Evolutionary conservation across 257 asterid genomes (phyloP).

Genomic region (Cordia subcordata): DNA sequence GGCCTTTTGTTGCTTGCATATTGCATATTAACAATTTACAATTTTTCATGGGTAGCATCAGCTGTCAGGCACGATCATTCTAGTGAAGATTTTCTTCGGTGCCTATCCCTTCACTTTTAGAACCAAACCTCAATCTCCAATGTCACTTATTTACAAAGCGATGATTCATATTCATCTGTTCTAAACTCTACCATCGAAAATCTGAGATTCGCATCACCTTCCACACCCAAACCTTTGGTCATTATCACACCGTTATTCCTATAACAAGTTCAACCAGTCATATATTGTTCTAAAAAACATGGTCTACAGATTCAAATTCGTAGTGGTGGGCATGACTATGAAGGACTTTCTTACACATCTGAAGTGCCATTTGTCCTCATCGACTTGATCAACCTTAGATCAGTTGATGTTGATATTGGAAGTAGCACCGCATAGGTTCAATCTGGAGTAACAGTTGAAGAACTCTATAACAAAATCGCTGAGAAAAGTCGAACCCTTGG

Average conservation of each 20-base stretch:
- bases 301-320: slow-evolving; percentile 29
- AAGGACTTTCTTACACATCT: slow-evolving; percentile 36
- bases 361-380: slow-evolving; percentile 23
- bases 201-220: background rate
- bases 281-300: slow-evolving; percentile 25
- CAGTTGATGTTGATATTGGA: slow-evolving; percentile 14
- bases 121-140: background rate
- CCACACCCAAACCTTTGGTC: slow-evolving; percentile 10
- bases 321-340: slow-evolving; percentile 48
- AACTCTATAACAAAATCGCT: slow-evolving; percentile 25
- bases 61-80: background rate
- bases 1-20: background rate
- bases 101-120: background rate
- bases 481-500: slow-evolving; percentile 18
- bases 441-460: slow-evolving; percentile 36
- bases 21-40: too few relatives aligned
- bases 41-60: background rate
- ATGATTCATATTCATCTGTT: slow-evolving; percentile 9
- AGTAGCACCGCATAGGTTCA: slow-evolving; percentile 39
- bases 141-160: background rate
- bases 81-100: background rate
- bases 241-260: slow-evolving; percentile 29
- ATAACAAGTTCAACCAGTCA: slow-evolving; percentile 24
- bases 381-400: slow-evolving; percentile 35
- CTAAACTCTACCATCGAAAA: background rate